phyloP scores from a whole-genome alignment of 805 yeast species.

The Saccharomycopsis capsularis region DNA sequence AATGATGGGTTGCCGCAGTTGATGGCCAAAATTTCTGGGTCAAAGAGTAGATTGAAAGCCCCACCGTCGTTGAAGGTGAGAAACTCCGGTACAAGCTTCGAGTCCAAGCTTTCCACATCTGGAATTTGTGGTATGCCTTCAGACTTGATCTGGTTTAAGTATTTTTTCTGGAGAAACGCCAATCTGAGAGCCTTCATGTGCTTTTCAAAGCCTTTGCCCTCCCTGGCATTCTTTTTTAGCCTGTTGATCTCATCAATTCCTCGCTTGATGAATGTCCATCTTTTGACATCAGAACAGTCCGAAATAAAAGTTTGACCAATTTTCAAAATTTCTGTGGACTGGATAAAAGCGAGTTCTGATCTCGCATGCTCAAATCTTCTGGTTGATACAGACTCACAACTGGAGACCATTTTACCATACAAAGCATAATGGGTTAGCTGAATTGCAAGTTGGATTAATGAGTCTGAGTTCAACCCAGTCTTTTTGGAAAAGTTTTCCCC shows the following conservation, averaged over 20 bases:
- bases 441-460: slow-evolving; percentile 82
- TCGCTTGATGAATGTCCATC: slow-evolving; percentile 38
- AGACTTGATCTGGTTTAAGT: slow-evolving; percentile 37
- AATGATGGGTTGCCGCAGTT: slow-evolving; percentile 92
- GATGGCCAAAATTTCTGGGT: slow-evolving; percentile 44
- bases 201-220: slow-evolving; percentile 65
- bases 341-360: slow-evolving; percentile 62
- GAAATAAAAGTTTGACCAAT: slow-evolving; percentile 61
- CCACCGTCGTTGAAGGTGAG: slow-evolving; percentile 28
- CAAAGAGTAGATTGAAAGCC: slow-evolving; percentile 32
- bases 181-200: slow-evolving; percentile 61
- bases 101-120: slow-evolving; percentile 23
- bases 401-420: slow-evolving; percentile 82
- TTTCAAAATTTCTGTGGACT: slow-evolving; percentile 42
- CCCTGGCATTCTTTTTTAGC: slow-evolving; percentile 7
- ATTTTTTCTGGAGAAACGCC: slow-evolving; percentile 42
- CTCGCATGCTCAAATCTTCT: slow-evolving; percentile 61
- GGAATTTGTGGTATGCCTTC: slow-evolving; percentile 33
- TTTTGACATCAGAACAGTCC: slow-evolving; percentile 36
- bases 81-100: slow-evolving; percentile 21
- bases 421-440: slow-evolving; percentile 88
- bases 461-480: slow-evolving; percentile 82
- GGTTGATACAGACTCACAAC: slow-evolving; percentile 85
- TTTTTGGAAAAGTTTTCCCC: slow-evolving; percentile 73
- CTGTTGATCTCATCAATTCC: slow-evolving; percentile 17